Evolutionary conservation across 2,329 filamentous ascomycete species (phyloP), one percentile per base, ranked within the genome.

Genomic region (Dendryphion nanum): DNA sequence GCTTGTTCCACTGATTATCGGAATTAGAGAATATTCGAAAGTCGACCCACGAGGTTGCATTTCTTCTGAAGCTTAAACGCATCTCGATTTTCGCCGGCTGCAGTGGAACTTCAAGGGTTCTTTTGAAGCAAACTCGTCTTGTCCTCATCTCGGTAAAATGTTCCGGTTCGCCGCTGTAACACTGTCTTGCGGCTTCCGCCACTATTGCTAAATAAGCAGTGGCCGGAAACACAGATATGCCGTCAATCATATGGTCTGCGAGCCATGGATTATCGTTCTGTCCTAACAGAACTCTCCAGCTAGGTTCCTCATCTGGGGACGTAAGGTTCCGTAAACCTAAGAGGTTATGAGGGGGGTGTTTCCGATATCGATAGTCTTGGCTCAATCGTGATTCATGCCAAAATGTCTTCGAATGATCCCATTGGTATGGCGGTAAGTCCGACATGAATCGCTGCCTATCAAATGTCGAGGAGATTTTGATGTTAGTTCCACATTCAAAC

Each of bases 181-280:
- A n/a, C n/a, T 33, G 31, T 17, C 3, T 6, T 18, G 15, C 18
- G 6, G 33, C 33, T 35, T 35, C 18, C 7, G 26, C 8, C 18
- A 24, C 40, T 15, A 43, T 42, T 5, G 18, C 23, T 2, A 42
- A 14, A 8, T 37, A 24, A 2, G 30, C 40, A 2, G 43, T 26
- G 4, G 32, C 41, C 8, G 41, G 38, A 16, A 29, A 35, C 4
- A 50, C 12, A 2, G 51, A 41, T 1, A 38, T 40, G 10, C 43
- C 41, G 8, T 26, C 24, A 5, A 69, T 21, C 8, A 33, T 44
- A 38, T 64, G 61, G 29, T 56, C 45, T 3, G 12, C n/a, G 5
- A 59, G 30, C 57, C 57, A 63, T 7, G 57, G 50, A 10, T 45
- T 23, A 13, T 60, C 8, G 12, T 30, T 12, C 10, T 13, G 10